Percentiles rank a stretch among this genome's conserved stretches.
phyloP scores from a whole-genome alignment of 2,329 filamentous ascomycete species.

The Phyllosticta paracitricarpa region DNA sequence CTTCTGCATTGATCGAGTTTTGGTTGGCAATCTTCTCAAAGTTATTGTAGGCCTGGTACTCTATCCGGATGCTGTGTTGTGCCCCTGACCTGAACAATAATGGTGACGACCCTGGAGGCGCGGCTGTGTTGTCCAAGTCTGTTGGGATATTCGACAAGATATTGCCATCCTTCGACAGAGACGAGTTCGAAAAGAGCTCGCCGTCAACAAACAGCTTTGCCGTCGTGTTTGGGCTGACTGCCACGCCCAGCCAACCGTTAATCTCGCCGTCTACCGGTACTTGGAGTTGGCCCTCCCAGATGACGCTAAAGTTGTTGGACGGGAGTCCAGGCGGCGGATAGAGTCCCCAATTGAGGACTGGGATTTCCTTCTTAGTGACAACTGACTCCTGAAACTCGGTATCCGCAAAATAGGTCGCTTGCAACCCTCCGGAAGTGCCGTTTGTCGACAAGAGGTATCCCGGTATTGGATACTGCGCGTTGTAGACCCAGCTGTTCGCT shows the following conservation, averaged over 20 bases:
- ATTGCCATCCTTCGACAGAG: slow-evolving; percentile 19
- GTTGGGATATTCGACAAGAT: slow-evolving; percentile 35
- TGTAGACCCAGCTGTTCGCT: slow-evolving; percentile 36
- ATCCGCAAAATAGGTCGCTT: slow-evolving; percentile 33
- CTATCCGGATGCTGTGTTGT: slow-evolving; percentile 30
- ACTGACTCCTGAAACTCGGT: slow-evolving; percentile 28
- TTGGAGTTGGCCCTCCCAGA: slow-evolving; percentile 33
- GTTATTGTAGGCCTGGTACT: slow-evolving; percentile 35
- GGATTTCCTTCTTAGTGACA: slow-evolving; percentile 24
- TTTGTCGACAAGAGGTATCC: slow-evolving; percentile 31
- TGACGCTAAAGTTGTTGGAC: slow-evolving; percentile 37
- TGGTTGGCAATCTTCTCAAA: slow-evolving; percentile 31
- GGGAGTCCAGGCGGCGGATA: slow-evolving; percentile 34
- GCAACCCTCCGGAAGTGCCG: slow-evolving; percentile 28
- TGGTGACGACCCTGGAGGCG: slow-evolving; percentile 27
- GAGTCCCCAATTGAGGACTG: slow-evolving; percentile 35
- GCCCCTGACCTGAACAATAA: slow-evolving; percentile 30
- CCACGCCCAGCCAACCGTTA: slow-evolving; percentile 35
- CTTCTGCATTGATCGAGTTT: slow-evolving; percentile 33
- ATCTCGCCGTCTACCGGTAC: slow-evolving; percentile 30
- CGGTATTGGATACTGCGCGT: slow-evolving; percentile 35
- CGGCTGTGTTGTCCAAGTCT: slow-evolving; percentile 24
- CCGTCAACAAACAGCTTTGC: slow-evolving; percentile 30
- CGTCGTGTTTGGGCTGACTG: slow-evolving; percentile 32
- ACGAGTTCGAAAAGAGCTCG: slow-evolving; percentile 20